Conservation (phyloP, 148 eudicot species). For the Spergularia bocconei region DNA sequence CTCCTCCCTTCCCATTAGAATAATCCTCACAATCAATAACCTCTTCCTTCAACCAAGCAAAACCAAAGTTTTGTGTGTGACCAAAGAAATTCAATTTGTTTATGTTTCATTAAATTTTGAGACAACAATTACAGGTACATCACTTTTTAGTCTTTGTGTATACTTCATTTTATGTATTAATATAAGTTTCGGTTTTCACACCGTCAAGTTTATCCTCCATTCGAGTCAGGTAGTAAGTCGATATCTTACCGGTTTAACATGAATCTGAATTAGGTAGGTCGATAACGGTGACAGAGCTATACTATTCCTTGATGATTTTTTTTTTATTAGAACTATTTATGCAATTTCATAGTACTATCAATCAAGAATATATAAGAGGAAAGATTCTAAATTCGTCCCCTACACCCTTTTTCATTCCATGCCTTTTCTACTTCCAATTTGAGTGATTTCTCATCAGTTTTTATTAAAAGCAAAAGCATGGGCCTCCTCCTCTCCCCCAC, state of each 20-base stretch:
- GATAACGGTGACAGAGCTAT: no score
- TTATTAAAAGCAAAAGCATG: slow-evolving; percentile 25
- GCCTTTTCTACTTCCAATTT: slow-evolving; percentile 14
- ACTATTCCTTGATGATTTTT: no score
- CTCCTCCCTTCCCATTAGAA: slow-evolving; percentile 29
- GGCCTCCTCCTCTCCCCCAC: slow-evolving; percentile 30
- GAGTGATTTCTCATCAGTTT: slow-evolving; percentile 10
- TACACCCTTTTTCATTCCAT: slow-evolving; percentile 30
- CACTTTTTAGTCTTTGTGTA: not conserved
- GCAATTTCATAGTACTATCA: not conserved
- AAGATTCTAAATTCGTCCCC: slow-evolving; percentile 23
- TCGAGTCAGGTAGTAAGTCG: no score
- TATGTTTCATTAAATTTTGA: slow-evolving; percentile 24
- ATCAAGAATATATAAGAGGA: slow-evolving; percentile 5
- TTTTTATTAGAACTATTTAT: not conserved
- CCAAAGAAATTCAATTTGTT: not conserved
- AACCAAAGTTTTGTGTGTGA: not conserved
- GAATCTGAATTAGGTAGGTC: no score
- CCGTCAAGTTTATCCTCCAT: no score
- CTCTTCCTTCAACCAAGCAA: slow-evolving; percentile 39
- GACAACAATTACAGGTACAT: slow-evolving; percentile 25
- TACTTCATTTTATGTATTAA: no score
- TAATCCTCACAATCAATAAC: slow-evolving; percentile 12
- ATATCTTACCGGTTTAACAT: no score
- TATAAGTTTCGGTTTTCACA: no score